Percentiles rank a stretch among this genome's conserved stretches.
Conservation (phyloP, 495 filamentous ascomycete species). For the Cryomyces antarcticus region DNA sequence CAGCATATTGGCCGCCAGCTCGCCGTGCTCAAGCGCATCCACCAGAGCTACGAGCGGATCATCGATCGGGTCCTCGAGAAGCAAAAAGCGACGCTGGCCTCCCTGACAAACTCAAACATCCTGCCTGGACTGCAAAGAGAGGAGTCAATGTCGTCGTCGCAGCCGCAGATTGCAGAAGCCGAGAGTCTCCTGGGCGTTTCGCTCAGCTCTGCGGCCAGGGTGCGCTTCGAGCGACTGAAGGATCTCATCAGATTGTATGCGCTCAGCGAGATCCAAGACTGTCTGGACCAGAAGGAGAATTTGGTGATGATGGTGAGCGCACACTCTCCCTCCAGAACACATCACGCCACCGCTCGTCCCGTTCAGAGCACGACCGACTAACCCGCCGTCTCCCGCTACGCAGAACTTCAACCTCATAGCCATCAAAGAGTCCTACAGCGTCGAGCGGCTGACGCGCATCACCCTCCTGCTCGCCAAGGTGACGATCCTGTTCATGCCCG, state of each 20-base stretch:
- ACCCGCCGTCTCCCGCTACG: constrained; percentile 6
- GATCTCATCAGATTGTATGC: constrained; percentile 64
- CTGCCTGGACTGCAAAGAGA: constrained; percentile 2
- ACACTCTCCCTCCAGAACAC: not conserved
- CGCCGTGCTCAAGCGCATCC: constrained; percentile 49
- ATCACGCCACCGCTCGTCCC: not conserved
- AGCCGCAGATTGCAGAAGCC: constrained; percentile 19
- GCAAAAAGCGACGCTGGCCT: constrained; percentile 17
- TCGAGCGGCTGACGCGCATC: constrained; percentile 57
- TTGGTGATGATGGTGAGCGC: constrained; percentile 43
- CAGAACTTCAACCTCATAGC: constrained; percentile 80
- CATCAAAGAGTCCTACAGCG: constrained; percentile 60
- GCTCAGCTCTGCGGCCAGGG: constrained; percentile 42
- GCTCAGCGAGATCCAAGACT: constrained; percentile 61
- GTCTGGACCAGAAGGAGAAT: constrained; percentile 56
- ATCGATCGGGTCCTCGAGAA: constrained; percentile 48
- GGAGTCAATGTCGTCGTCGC: constrained; percentile 17
- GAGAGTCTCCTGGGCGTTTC: constrained; percentile 30
- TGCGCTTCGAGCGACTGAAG: constrained; percentile 54
- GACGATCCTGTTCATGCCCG: constrained; percentile 66
- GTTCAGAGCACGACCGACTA: not conserved
- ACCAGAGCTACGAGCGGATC: constrained; percentile 59
- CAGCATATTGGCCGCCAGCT: constrained; percentile 51
- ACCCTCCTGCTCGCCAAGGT: constrained; percentile 70
- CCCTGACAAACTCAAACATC: constrained; percentile 20